Base-by-base conservation (phyloP, 2,329 filamentous ascomycete species). In the Botrytis deweyae region DNA sequence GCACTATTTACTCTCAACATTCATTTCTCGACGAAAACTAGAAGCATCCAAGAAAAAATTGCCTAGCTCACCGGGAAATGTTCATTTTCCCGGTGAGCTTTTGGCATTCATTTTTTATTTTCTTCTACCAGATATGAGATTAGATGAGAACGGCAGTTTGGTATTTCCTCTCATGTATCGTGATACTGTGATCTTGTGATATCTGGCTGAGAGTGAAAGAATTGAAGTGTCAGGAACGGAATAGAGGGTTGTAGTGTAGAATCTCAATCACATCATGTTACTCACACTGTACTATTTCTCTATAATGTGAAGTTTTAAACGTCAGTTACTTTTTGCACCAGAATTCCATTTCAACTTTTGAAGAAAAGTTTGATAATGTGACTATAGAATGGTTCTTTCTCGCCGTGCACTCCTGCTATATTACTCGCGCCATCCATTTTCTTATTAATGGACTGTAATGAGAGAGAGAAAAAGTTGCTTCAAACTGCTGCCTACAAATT, bases 401-500 rank as follows among this genome's bases (percentile, higher is more conserved):
- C 52, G 14, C 52, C 16, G n/a, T 58, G 4, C 1, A 29, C 6
- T 58, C 6, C 52, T 58, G 18, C 14, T 29, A 33, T 18, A 58
- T 29, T 9, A 58, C 52, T 3, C 16, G 14, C n/a, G 52, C 14
- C 16, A 9, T 29, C 52, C 52, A 58, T 29, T 16, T 52, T 49
- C 44, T 25, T 52, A 52, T 52, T 14, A 10, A 58, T 58, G n/a
- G n/a, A 29, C 2, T 58, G 52, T 29, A 58, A 58, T 9, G n/a
- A 44, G 29, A 14, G 38, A 46, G 2, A 66, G 25, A 33, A 18
- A 36, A 66, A 36, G 18, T 36, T 66, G 44, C 29, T 46, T 25
- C 36, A n/a, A 67, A 33, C 46, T 38, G 64, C 46, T 38, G 64
- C 64, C 62, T 67, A 72, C 70, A 67, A 59, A 67, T 52, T 61